These are phyloP conservation scores for Diaporthe sp. DNA, from an alignment of 2,329 filamentous ascomycete genomes.

Conservation along the genomic window DNA sequence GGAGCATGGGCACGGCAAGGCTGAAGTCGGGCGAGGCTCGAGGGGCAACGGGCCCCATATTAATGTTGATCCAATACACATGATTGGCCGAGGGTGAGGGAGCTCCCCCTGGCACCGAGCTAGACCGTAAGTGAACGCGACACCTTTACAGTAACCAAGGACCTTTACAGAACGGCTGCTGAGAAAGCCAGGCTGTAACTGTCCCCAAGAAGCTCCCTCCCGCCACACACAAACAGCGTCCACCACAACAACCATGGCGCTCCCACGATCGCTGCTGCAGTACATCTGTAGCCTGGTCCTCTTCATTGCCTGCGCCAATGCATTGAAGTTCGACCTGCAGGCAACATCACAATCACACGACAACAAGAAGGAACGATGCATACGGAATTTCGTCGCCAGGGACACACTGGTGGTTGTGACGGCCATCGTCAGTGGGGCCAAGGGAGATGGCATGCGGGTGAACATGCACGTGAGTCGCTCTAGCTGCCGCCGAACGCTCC, in stretches of 20 bases:
- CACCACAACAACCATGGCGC: conserved; percentile 55
- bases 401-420: conserved; percentile 97
- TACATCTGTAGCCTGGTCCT: conserved; percentile 68
- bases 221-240: neutral
- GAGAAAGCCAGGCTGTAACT: conserved; percentile 23
- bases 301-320: conserved; percentile 65
- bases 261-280: conserved; percentile 64
- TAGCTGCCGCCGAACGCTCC: neutral
- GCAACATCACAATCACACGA: conserved; percentile 70
- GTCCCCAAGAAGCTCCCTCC: conserved; percentile 15
- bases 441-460: conserved; percentile 90
- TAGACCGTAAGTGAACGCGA: conserved; percentile 31
- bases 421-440: conserved; percentile 83
- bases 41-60: neutral
- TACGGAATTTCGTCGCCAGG: conserved; percentile 93
- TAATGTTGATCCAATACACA: neutral
- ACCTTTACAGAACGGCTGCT: neutral
- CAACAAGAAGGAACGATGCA: conserved; percentile 82
- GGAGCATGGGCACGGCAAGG: conserved; percentile 23
- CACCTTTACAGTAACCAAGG: conserved; percentile 30
- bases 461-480: conserved; percentile 84
- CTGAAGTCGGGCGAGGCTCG: conserved; percentile 28
- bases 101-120: conserved; percentile 28
- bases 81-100: neutral
- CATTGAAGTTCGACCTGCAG: conserved; percentile 93